Evolutionary conservation across 441 rosid genomes (phyloP).

Genomic region (Breynia disticha): DNA sequence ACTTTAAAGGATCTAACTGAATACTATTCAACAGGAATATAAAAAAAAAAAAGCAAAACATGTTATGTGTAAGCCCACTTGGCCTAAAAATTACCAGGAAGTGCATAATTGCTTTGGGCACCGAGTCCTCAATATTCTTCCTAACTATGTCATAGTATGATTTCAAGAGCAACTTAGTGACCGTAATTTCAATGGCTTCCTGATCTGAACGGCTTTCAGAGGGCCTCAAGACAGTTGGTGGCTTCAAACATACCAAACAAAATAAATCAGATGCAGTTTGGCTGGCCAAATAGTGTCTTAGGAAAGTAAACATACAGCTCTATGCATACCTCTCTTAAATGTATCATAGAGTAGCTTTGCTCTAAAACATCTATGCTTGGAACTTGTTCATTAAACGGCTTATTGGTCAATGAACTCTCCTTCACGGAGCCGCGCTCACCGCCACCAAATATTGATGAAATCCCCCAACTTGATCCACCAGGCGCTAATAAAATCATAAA

Average conservation of each 20-base stretch:
- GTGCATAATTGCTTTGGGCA: constrained; percentile 96
- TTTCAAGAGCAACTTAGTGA: constrained; percentile 67
- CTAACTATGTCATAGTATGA: constrained; percentile 92
- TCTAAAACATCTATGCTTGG: constrained; percentile 28
- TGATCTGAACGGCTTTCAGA: constrained; percentile 68
- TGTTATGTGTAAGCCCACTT: neutral
- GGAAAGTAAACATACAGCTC: constrained; percentile 8
- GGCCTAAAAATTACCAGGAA: constrained; percentile 58
- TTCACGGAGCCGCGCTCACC: constrained; percentile 46
- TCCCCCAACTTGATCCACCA: constrained; percentile 73
- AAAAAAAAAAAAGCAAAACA: no score
- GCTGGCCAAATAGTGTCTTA: constrained; percentile 3
- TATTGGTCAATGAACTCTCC: constrained; percentile 38
- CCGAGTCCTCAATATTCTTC: constrained; percentile 75
- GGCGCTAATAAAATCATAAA: constrained; percentile 29
- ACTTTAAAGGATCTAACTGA: no score
- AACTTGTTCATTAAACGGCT: constrained; percentile 39
- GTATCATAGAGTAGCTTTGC: constrained; percentile 54
- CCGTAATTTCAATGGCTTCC: constrained; percentile 64
- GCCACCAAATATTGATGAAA: constrained; percentile 78
- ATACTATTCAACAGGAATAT: no score
- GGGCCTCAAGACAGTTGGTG: constrained; percentile 74
- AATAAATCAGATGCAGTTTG: constrained; percentile 10
- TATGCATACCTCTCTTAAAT: constrained; percentile 61
- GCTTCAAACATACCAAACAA: constrained; percentile 34